Evolutionary conservation across 1,139 yeast genomes (phyloP), one percentile per base, ranked within the genome.

Genomic region (Pichia sp.): DNA sequence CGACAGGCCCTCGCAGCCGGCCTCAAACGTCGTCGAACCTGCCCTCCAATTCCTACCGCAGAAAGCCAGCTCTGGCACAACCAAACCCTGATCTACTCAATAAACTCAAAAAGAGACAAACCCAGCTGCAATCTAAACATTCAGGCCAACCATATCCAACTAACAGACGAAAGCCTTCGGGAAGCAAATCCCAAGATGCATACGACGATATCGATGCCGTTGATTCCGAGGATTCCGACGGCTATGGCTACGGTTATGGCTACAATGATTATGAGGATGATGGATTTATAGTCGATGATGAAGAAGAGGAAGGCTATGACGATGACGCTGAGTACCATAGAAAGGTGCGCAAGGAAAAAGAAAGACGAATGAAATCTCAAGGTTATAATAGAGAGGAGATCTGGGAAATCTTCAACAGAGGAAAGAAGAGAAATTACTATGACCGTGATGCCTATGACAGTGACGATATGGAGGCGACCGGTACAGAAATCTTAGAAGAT

Each of bases 381-480:
- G 89, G 83, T 9, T 88, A 85, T 63, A 87, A 88, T 63, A 73
- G 93, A 52, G 92, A 87, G 59, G 97, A 91, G 68, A 91, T 92
- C 50, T 90, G 97, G 96, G 83, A 84, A 40, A 79, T 92, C 70
- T 87, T 91, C 69, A 85, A 84, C 66, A 77, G 82, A 54, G 89
- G 91, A 3, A 56, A 55, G 42, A 55, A 48, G 78, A 78, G 60
- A 74, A 77, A 74, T 1, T 75, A 74, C 58, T 72, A 73, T 41
- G 69, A 74, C 46, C 24, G 29, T 16, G 76, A 76, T 58, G 83
- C 79, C 51, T 85, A 83, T 55, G 83, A 84, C 52, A 77, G 78
- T 40, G 89, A 85, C 57, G 95, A 88, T 65, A 92, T 92, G 97
- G 97, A 92, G 67, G 97, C 97, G 7, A 86, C 95, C 1, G 97